These are phyloP conservation scores for Misopates orontium DNA, from an alignment of 257 asterid genomes.

Conservation along the genomic window DNA sequence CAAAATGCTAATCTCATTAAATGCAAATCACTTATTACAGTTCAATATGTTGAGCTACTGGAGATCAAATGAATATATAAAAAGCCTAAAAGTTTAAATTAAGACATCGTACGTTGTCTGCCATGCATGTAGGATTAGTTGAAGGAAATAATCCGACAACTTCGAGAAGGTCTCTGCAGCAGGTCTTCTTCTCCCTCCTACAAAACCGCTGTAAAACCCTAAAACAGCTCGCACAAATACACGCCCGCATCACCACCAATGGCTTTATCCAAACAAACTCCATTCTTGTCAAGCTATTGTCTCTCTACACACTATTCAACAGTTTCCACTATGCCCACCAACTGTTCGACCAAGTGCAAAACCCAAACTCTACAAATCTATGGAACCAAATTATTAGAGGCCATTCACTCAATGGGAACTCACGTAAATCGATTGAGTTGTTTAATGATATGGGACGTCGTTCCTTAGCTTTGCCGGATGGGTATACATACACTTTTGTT, in stretches of 20 bases:
- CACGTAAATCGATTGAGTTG: constrained; percentile 38
- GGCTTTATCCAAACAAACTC: constrained; percentile 61
- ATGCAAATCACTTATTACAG: too few relatives aligned
- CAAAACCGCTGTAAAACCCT: constrained; percentile 47
- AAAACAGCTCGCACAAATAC: constrained; percentile 57
- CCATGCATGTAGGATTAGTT: too few relatives aligned
- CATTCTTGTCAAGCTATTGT: constrained; percentile 60
- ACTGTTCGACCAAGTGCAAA: constrained; percentile 51
- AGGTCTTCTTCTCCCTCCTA: constrained; percentile 48
- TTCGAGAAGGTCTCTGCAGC: constrained; percentile 59
- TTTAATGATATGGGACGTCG: constrained; percentile 44
- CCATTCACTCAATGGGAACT: constrained; percentile 33
- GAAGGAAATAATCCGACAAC: too few relatives aligned
- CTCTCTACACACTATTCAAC: constrained; percentile 43
- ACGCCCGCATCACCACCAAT: constrained; percentile 49
- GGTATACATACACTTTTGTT: constrained; percentile 56
- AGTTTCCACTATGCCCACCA: constrained; percentile 43
- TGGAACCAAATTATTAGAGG: constrained; percentile 79
- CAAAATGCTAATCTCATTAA: too few relatives aligned
- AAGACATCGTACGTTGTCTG: too few relatives aligned
- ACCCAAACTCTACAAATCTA: constrained; percentile 53
- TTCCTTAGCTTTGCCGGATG: constrained; percentile 55
- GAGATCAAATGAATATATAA: too few relatives aligned
- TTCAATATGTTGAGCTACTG: too few relatives aligned
- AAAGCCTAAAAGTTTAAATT: too few relatives aligned